Base-by-base conservation (phyloP, 129 eudicot species). In the Mikania micrantha region DNA sequence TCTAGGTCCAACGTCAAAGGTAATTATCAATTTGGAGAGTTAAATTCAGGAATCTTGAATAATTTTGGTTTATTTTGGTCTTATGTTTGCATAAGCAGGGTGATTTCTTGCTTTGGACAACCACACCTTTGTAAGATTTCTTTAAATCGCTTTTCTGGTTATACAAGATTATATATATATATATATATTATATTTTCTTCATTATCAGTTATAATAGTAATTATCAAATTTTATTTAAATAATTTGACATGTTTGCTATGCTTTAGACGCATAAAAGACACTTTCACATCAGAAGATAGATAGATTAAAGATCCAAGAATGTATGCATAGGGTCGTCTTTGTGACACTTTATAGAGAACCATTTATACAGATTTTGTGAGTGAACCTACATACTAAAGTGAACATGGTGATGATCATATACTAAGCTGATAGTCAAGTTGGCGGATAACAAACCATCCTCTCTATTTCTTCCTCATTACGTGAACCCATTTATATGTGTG, bases 131-230 rank as follows among this genome's bases (percentile, higher is more conserved):
- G 85, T 97, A 94, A 79, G 99, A 94, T 73, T 87, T 90, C 52
- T 94, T 94, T 81, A 94, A 90, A 87, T 94, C 99, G 7, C 73
- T 94, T 54, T 90, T 94, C 79, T 94, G 99, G 99, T 94, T 83
- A 80, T 24, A 35, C 25, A 41, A 7, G 15, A 36, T 53, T n/a
- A n/a, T n/a, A n/a, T n/a, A n/a, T n/a, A n/a, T n/a, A n/a, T 25
- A 38, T 13, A 72, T 60, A 10, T 69, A 3, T 62, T 6, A 48
- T 20, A 24, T 16, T 11, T 28, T 7, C 28, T 19, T 19, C 24
- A 57, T 67, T 36, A 59, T 47, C 7, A 19, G 40, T 36, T 45
- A 17, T 25, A 8, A 34, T 9, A 25, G 9, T 24, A 24, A 38
- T 34, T 68, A 20, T 29, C 8, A n/a, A 40, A 32, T 24, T 48